phyloP scores from a whole-genome alignment of 352 stramenopile genomes.

The Pythium apleroticum region DNA sequence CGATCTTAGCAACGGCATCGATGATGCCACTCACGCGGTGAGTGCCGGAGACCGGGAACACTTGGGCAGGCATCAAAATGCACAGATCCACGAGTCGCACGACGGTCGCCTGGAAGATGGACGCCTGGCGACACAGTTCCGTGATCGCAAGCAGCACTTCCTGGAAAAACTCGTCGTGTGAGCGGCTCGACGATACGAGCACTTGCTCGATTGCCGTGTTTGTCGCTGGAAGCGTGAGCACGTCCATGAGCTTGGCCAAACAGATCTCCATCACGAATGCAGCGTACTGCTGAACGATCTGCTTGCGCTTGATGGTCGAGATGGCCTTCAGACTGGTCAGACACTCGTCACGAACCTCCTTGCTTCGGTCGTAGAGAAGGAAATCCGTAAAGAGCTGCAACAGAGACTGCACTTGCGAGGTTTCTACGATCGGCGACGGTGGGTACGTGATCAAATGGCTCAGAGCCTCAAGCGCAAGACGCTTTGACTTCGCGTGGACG shows the following conservation, averaged over 20 bases:
- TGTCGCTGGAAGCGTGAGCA: conserved; percentile 33
- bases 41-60: conserved; percentile 29
- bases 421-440: conserved; percentile 72
- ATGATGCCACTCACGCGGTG: conserved; percentile 54
- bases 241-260: conserved; percentile 71
- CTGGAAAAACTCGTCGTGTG: conserved; percentile 63
- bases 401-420: conserved; percentile 59
- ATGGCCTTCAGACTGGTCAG: conserved; percentile 69
- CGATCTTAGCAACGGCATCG: conserved; percentile 75
- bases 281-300: conserved; percentile 60
- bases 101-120: conserved; percentile 83
- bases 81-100: conserved; percentile 69
- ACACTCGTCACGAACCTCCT: conserved; percentile 67
- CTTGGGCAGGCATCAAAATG: conserved; percentile 23
- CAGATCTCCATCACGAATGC: conserved; percentile 75
- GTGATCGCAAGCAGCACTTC: conserved; percentile 73
- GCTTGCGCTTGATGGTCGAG: conserved; percentile 61
- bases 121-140: conserved; percentile 65
- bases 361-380: conserved; percentile 58
- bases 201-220: conserved; percentile 35
- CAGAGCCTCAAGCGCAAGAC: conserved; percentile 63
- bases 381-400: conserved; percentile 75
- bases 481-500: conserved; percentile 50
- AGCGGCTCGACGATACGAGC: conserved; percentile 49
- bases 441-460: conserved; percentile 78